These are phyloP conservation scores for Phytophthora rubi DNA, from an alignment of 352 stramenopile species.

Conservation along the genomic window DNA sequence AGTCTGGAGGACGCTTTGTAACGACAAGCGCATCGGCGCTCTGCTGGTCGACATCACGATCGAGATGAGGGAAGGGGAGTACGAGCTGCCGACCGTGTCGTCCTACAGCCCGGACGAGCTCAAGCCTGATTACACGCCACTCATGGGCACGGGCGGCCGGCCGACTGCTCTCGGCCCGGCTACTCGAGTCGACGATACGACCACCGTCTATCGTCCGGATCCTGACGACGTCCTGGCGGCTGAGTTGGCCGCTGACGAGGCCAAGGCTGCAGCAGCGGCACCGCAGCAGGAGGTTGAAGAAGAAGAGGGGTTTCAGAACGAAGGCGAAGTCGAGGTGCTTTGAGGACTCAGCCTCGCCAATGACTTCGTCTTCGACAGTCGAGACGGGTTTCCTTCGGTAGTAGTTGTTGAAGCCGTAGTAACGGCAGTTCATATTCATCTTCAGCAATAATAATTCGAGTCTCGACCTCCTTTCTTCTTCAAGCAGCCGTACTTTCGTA, in stretches of 20 bases:
- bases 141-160: neutral
- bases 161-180: neutral
- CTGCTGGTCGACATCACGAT: neutral
- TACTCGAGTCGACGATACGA: neutral
- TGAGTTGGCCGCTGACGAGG: neutral
- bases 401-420: too few relatives aligned
- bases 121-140: neutral
- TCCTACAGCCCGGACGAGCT: neutral
- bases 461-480: too few relatives aligned
- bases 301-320: too few relatives aligned
- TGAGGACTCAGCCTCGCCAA: too few relatives aligned
- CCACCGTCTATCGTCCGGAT: neutral
- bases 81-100: neutral
- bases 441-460: too few relatives aligned
- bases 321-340: too few relatives aligned
- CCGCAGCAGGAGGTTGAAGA: too few relatives aligned
- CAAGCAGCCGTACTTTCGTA: too few relatives aligned
- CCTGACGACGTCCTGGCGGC: neutral
- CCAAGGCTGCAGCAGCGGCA: too few relatives aligned
- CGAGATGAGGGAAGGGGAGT: neutral
- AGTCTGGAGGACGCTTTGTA: neutral
- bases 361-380: too few relatives aligned
- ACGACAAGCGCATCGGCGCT: neutral
- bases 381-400: too few relatives aligned
- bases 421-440: too few relatives aligned